phyloP scores from a whole-genome alignment of 768 basidiomycete species.

The Leccinum broughii region DNA sequence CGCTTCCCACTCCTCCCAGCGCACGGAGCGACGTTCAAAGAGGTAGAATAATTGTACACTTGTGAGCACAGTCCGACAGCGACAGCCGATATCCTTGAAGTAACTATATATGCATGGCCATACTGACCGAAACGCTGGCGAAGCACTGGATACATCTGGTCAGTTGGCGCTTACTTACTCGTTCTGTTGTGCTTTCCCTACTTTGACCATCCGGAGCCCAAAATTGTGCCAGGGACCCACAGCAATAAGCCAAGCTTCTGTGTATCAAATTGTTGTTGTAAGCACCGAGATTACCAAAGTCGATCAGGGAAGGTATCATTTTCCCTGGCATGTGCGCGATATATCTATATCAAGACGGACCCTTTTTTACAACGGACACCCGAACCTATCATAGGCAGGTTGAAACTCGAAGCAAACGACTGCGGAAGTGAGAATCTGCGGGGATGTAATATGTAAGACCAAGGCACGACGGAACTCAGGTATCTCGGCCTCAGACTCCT shows the following conservation, averaged over 20 bases:
- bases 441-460: neutral
- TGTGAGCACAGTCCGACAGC: too few relatives aligned
- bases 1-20: too few relatives aligned
- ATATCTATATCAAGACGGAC: neutral
- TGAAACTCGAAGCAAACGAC: neutral
- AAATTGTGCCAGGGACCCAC: neutral
- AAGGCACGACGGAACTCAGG: neutral
- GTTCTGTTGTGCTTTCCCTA: neutral
- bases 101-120: too few relatives aligned
- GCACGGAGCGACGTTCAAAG: too few relatives aligned
- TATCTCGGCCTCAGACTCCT: neutral
- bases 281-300: neutral
- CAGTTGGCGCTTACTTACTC: neutral
- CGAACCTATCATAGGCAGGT: neutral
- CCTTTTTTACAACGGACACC: neutral
- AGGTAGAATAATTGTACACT: too few relatives aligned
- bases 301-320: too few relatives aligned
- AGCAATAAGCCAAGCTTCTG: neutral
- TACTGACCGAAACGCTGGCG: too few relatives aligned
- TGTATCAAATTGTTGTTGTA: neutral
- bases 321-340: neutral
- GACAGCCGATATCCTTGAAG: too few relatives aligned
- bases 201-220: neutral
- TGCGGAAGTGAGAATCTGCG: neutral
- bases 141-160: neutral